Base-by-base conservation (phyloP, 768 basidiomycete genomes). In the Lyophyllum semitale region DNA sequence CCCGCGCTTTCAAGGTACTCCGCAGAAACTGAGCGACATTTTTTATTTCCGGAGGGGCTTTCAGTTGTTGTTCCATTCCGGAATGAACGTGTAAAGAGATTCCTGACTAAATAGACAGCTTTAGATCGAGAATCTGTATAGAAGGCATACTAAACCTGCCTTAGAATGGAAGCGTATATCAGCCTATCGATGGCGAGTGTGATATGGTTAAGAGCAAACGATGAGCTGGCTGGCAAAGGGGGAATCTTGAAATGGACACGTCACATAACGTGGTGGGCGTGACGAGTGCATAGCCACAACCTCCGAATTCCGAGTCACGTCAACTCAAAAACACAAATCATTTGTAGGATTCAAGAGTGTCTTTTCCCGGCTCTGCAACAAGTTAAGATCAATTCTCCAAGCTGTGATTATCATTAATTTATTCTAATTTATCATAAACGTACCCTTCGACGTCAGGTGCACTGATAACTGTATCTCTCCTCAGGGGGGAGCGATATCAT, bases 1-100 rank as follows among this genome's bases (percentile, higher is more conserved):
- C 87, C 59, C 93, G 82, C 51, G 88, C 82, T 77, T 97, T 98
- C 64, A 98, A 85, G 2, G 93, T 87, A 60, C 90, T 87, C 42
- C 97, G 85, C 47, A 99, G 77, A 66, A 91, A 99, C 61, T 91
- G 83, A 51, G 91, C 91, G 46, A 95, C 87, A 64, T 86, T 88
- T 63, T 87, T 85, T 48, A 93, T 74, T 48, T 95, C 88, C 43
- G 85, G 80, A 12, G 93, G 84, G 15, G 95, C 93, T 67, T 84
- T 87, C 30, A 78, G 77, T 70, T 94, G 92, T 63, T 91, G 88
- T 60, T 93, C 88, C 78, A 81, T 81, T 54, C 23, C 29, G 26
- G 22, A 33, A 12, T 7, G 18, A 29, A 5, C 20, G 5, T 20
- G 8, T 25, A 8, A 11, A 43, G 25, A 30, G 12, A 15, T 41